A percentile compares a stretch with the other conserved stretches of the same genome.
Evolutionary conservation across 2,329 filamentous ascomycete genomes (phyloP).

Genomic region (Fusarium sambucinum): DNA sequence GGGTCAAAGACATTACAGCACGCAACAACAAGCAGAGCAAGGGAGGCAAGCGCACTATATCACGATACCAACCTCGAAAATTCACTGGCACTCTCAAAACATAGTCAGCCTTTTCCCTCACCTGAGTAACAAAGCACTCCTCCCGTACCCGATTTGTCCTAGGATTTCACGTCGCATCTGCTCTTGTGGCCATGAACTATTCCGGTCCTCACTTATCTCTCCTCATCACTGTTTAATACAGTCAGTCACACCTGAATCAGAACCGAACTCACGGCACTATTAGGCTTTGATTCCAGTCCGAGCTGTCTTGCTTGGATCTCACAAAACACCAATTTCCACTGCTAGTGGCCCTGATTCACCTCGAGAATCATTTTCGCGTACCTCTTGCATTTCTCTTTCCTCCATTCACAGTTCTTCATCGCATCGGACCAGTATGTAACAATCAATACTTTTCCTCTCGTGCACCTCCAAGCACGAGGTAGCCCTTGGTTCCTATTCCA

Average conservation of each 20-base stretch:
- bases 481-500: constrained; percentile 14
- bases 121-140: constrained; percentile 4
- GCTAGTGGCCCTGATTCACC: constrained; percentile 41
- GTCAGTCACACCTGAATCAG: constrained; percentile 37
- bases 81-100: not conserved
- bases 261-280: constrained; percentile 21
- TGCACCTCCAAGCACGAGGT: constrained; percentile 23
- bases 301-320: constrained; percentile 31
- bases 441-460: constrained; percentile 21
- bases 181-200: constrained; percentile 32
- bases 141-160: not conserved
- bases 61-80: constrained; percentile 13
- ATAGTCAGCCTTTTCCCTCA: not conserved
- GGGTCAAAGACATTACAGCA: constrained; percentile 12
- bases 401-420: constrained; percentile 11
- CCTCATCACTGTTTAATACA: constrained; percentile 40
- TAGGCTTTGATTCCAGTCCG: constrained; percentile 25
- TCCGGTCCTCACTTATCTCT: constrained; percentile 2
- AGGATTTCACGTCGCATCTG: not conserved
- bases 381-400: constrained; percentile 22
- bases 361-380: constrained; percentile 22
- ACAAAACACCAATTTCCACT: constrained; percentile 30
- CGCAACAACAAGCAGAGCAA: constrained; percentile 3
- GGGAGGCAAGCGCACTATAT: constrained; percentile 13
- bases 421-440: constrained; percentile 36